Conservation (phyloP, 768 basidiomycete genomes). For the Gloeophyllum trabeum region DNA sequence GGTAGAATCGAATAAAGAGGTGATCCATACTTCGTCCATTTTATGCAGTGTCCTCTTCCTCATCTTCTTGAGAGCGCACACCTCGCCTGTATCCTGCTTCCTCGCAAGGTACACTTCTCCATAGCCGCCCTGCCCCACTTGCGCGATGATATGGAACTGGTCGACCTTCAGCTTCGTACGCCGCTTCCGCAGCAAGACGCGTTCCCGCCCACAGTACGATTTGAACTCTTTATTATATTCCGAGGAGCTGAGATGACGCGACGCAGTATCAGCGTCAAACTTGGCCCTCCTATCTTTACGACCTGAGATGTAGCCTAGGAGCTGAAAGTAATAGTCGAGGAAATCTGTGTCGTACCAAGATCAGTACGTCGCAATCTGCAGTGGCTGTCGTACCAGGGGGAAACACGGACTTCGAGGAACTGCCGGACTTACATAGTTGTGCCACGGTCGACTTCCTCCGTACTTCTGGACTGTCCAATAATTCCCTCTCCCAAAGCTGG, state of each 20-base stretch:
- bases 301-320: slow-evolving; percentile 77
- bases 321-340: slow-evolving; percentile 97
- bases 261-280: slow-evolving; percentile 75
- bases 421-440: slow-evolving; percentile 68
- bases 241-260: slow-evolving; percentile 40
- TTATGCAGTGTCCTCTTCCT: slow-evolving; percentile 87
- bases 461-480: slow-evolving; percentile 78
- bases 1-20: slow-evolving; percentile 40
- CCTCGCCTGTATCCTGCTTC: slow-evolving; percentile 91
- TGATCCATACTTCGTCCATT: slow-evolving; percentile 81
- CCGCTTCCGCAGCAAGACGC: slow-evolving; percentile 85
- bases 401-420: neutral
- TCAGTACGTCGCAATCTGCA: slow-evolving; percentile 6
- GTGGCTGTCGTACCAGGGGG: neutral
- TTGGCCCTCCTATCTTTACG: slow-evolving; percentile 75
- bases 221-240: slow-evolving; percentile 77
- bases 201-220: slow-evolving; percentile 89
- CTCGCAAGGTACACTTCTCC: slow-evolving; percentile 95
- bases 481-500: slow-evolving; percentile 77
- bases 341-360: slow-evolving; percentile 48
- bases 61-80: slow-evolving; percentile 98
- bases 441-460: slow-evolving; percentile 94
- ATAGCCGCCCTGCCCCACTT: slow-evolving; percentile 98
- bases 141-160: slow-evolving; percentile 96
- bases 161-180: slow-evolving; percentile 88